phyloP scores from a whole-genome alignment of 2,329 filamentous ascomycete genomes.

The Nemania sp. region DNA sequence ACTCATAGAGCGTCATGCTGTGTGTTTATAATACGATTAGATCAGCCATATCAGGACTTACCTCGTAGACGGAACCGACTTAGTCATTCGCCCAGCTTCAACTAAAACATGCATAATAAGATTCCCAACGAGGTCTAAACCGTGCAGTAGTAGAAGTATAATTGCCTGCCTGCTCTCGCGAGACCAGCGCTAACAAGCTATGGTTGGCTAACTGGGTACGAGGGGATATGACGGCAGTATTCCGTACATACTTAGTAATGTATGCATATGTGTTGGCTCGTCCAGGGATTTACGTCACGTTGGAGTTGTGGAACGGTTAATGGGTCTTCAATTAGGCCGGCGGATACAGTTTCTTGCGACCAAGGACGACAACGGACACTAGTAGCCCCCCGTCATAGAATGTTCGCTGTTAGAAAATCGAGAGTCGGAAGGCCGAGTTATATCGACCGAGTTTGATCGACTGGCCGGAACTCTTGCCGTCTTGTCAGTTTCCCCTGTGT shows the following conservation, averaged over 20 bases:
- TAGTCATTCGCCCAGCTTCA: neutral
- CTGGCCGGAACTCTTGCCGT: neutral
- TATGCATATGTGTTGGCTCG: neutral
- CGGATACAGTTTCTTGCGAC: constrained; percentile 12
- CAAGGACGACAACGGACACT: neutral
- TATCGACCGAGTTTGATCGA: neutral
- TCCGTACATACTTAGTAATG: neutral
- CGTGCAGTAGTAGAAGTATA: neutral
- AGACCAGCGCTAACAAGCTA: neutral
- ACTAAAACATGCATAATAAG: neutral
- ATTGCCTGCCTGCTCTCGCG: too few relatives aligned
- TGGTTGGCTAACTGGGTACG: neutral
- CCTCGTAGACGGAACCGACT: neutral
- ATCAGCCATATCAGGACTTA: neutral
- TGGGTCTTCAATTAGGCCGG: constrained; percentile 29
- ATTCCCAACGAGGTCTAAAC: neutral
- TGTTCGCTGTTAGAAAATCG: neutral
- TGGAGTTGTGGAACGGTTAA: constrained; percentile 12
- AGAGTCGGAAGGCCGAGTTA: constrained; percentile 2
- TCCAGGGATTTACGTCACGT: neutral
- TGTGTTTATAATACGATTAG: neutral
- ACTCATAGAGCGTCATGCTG: neutral
- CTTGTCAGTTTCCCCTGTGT: neutral
- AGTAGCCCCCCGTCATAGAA: neutral
- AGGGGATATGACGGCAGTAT: neutral